phyloP scores from a whole-genome alignment of 2,329 filamentous ascomycete species.

The Mycosphaerelloides madeirae region DNA sequence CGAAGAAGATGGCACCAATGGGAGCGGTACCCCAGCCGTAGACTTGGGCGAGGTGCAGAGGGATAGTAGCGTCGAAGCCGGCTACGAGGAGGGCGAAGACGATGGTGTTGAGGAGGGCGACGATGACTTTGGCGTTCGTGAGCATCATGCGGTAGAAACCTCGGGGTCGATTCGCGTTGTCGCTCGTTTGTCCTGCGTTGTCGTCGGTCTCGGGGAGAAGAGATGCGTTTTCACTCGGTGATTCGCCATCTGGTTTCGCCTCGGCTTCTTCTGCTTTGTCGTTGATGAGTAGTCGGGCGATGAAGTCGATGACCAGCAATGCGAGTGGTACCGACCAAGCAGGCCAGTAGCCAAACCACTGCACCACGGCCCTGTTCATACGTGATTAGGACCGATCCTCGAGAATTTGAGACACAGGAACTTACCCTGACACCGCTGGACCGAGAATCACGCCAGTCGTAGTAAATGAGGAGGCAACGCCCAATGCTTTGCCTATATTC shows the following conservation, averaged over 20 bases:
- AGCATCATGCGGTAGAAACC: conserved; percentile 15
- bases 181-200: conserved; percentile 2
- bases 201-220: background rate
- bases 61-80: conserved; percentile 17
- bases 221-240: background rate
- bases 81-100: conserved; percentile 13
- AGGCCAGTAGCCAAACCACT: conserved; percentile 18
- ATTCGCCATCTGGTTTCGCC: background rate
- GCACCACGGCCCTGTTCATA: conserved; percentile 7
- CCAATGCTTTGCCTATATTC: conserved; percentile 15
- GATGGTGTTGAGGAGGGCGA: conserved; percentile 13
- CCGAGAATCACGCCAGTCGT: conserved; percentile 13
- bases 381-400: too few species aligned
- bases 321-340: conserved; percentile 16
- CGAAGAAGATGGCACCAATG: conserved; percentile 16
- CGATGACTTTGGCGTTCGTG: conserved; percentile 2
- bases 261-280: background rate
- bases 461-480: conserved; percentile 11
- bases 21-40: conserved; percentile 17
- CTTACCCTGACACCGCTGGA: conserved; percentile 12
- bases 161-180: background rate
- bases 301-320: conserved; percentile 11
- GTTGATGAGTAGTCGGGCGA: conserved; percentile 14
- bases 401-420: too few species aligned
- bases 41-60: conserved; percentile 13